These are phyloP conservation scores for Pelargonium myrrhifolium DNA, from an alignment of 441 rosid genomes.

Conservation along the genomic window DNA sequence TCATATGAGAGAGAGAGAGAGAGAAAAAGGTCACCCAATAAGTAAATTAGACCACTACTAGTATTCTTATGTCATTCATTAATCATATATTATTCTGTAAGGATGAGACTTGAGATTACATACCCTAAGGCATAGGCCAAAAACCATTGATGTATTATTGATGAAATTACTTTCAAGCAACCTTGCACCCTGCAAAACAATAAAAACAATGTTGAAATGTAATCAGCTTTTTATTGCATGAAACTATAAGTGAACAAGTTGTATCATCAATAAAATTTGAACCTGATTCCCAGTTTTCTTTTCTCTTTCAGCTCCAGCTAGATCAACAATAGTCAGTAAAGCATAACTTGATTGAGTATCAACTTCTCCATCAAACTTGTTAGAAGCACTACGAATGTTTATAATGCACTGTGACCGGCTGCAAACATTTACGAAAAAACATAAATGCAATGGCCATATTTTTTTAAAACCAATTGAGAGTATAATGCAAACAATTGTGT, in stretches of 20 bases:
- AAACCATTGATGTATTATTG: slow-evolving; percentile 91
- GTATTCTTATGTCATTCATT: background rate
- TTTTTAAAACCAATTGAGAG: background rate
- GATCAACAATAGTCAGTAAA: slow-evolving; percentile 72
- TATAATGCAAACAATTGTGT: background rate
- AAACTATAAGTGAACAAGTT: too few relatives aligned
- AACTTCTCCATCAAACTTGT: slow-evolving; percentile 24
- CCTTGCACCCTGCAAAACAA: slow-evolving; percentile 70
- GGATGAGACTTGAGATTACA: slow-evolving; percentile 24
- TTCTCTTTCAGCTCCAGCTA: slow-evolving; percentile 96
- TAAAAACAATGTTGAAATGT: slow-evolving; percentile 13
- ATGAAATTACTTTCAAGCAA: slow-evolving; percentile 86
- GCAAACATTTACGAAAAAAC: slow-evolving; percentile 19
- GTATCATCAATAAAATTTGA: slow-evolving; percentile 1
- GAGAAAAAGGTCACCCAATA: background rate
- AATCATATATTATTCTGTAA: slow-evolving; percentile 4
- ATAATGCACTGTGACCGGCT: slow-evolving; percentile 98
- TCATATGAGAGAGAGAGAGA: background rate
- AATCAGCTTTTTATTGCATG: background rate
- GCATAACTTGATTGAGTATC: slow-evolving; percentile 33
- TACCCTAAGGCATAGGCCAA: slow-evolving; percentile 81
- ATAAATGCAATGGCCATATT: background rate
- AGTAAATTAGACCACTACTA: slow-evolving; percentile 5
- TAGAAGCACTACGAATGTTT: slow-evolving; percentile 40
- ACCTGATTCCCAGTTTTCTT: slow-evolving; percentile 92